A percentile compares a stretch with the other conserved stretches of the same genome.
These are phyloP conservation scores for Primulina huaijiensis DNA, from an alignment of 257 asterid genomes.

Conservation along the genomic window DNA sequence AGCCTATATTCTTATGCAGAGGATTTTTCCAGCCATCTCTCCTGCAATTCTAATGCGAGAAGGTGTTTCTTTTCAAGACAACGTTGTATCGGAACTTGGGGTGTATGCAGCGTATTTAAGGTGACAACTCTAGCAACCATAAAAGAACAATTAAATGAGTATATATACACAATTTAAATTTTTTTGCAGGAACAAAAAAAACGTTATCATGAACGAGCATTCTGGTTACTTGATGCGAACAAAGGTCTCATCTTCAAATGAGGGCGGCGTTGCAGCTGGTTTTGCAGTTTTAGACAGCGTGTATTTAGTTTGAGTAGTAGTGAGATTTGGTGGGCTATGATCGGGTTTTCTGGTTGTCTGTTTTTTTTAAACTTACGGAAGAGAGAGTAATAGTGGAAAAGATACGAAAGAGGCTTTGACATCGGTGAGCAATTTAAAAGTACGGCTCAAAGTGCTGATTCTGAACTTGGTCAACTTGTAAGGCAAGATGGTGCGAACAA, in stretches of 20 bases:
- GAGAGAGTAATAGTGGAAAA: not conserved
- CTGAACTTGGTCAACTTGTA: no score
- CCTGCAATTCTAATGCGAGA: constrained; percentile 75
- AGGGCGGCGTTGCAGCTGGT: constrained; percentile 98
- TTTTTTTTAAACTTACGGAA: not conserved
- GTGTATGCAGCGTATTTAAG: constrained; percentile 74
- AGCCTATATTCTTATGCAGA: constrained; percentile 94
- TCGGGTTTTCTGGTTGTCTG: not conserved
- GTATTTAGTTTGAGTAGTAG: constrained; percentile 61
- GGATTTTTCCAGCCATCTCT: constrained; percentile 75
- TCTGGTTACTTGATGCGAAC: constrained; percentile 91
- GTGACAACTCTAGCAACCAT: constrained; percentile 32
- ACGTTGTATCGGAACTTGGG: constrained; percentile 88
- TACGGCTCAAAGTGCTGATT: no score
- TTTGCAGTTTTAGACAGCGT: constrained; percentile 90
- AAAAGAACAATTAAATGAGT: not conserved
- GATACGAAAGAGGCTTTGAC: not conserved
- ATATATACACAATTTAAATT: not conserved
- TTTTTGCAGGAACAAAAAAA: constrained; percentile 50
- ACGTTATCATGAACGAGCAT: constrained; percentile 53
- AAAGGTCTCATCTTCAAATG: constrained; percentile 89
- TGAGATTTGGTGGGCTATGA: not conserved
- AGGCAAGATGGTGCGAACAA: no score
- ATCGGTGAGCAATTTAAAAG: no score
- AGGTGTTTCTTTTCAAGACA: constrained; percentile 63